phyloP scores from a whole-genome alignment of 495 filamentous ascomycete genomes.

The Penicillium verhagenii region DNA sequence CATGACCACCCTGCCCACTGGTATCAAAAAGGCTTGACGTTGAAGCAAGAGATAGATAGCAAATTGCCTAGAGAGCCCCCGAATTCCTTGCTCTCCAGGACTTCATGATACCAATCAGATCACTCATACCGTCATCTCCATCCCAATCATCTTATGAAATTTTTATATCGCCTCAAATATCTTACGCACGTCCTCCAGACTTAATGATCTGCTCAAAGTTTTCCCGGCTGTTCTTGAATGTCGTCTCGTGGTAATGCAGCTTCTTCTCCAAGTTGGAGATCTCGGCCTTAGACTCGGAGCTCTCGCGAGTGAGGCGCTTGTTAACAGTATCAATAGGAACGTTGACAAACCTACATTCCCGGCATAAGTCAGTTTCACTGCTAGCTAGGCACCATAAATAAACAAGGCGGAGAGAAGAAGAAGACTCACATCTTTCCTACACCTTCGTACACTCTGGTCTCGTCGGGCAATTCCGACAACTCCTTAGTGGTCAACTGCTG shows the following conservation, averaged over 20 bases:
- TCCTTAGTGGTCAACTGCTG: constrained; percentile 85
- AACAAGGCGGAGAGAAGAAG: constrained; percentile 1
- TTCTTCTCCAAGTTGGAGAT: constrained; percentile 82
- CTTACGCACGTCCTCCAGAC: constrained; percentile 44
- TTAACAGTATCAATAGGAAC: constrained; percentile 71
- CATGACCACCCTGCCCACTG: neutral
- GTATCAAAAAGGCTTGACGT: neutral
- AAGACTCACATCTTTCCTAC: constrained; percentile 88
- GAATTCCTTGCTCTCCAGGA: neutral
- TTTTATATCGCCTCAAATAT: neutral
- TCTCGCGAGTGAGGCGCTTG: constrained; percentile 72
- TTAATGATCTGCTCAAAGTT: constrained; percentile 85
- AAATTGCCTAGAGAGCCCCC: neutral
- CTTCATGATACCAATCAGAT: neutral
- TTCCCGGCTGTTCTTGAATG: constrained; percentile 85
- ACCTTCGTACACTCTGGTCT: constrained; percentile 87
- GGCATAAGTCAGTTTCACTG: neutral
- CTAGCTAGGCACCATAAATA: neutral
- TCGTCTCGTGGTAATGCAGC: constrained; percentile 90
- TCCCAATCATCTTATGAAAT: neutral
- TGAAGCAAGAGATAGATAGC: neutral
- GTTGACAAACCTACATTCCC: constrained; percentile 83
- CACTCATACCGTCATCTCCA: neutral
- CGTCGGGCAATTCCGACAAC: constrained; percentile 69
- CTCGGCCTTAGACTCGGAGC: constrained; percentile 70